Conservation (phyloP, 1,284 basidiomycete species). For the Phlebopus sp. region DNA sequence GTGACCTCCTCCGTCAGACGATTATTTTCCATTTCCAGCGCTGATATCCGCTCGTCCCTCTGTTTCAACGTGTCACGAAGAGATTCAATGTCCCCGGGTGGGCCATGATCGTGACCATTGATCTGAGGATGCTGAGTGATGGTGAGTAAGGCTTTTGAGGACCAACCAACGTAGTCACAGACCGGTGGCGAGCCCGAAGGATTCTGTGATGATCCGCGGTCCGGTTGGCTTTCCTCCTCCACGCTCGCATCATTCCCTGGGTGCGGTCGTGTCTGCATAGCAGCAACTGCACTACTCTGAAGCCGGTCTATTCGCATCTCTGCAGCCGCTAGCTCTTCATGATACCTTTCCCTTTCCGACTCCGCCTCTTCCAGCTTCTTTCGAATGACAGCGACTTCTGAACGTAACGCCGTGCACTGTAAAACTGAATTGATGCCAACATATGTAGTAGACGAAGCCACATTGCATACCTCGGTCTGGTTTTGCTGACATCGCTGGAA, state of each 20-base stretch:
- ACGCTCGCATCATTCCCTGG: conserved; percentile 42
- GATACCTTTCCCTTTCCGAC: conserved; percentile 52
- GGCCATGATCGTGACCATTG: conserved; percentile 28
- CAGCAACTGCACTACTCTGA: conserved; percentile 58
- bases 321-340: conserved; percentile 56
- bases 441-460: conserved; percentile 2
- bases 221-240: conserved; percentile 39
- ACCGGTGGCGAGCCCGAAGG: conserved; percentile 51
- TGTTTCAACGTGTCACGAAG: conserved; percentile 42
- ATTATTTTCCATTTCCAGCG: conserved; percentile 45
- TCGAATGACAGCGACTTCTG: conserved; percentile 60
- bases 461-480: conserved; percentile 54
- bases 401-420: conserved; percentile 57
- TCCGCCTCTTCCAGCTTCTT: conserved; percentile 55
- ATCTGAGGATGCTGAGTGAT: conserved; percentile 17
- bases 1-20: conserved; percentile 40
- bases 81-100: conserved; percentile 34
- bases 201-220: conserved; percentile 15
- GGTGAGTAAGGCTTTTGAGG: conserved; percentile 6
- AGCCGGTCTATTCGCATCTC: conserved; percentile 75
- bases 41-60: conserved; percentile 22
- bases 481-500: conserved; percentile 49
- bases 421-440: conserved; percentile 17
- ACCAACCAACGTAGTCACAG: conserved; percentile 50
- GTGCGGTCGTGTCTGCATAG: conserved; percentile 37